phyloP scores from a whole-genome alignment of 495 filamentous ascomycete genomes.

The Lichenothelia convexa region DNA sequence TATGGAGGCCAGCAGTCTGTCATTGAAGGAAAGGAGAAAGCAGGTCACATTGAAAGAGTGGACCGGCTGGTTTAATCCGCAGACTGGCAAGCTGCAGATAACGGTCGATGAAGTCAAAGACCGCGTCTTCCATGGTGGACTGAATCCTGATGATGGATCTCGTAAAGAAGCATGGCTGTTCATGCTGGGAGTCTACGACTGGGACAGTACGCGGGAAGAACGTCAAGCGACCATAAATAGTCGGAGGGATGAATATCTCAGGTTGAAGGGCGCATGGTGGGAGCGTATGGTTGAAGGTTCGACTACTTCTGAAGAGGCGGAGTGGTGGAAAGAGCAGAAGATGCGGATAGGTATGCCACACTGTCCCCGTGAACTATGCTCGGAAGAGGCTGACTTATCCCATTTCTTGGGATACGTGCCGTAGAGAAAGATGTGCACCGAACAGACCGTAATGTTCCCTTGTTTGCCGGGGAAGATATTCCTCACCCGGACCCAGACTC shows the following conservation, averaged over 20 bases:
- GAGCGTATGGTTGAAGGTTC: conserved; percentile 60
- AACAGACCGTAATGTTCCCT: conserved; percentile 78
- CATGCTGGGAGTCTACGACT: conserved; percentile 74
- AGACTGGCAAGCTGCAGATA: conserved; percentile 51
- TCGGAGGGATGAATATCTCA: conserved; percentile 80
- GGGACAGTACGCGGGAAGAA: conserved; percentile 72
- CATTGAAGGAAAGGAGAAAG: conserved; percentile 54
- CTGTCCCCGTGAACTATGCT: neutral
- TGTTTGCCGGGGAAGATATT: conserved; percentile 91
- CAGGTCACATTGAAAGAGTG: conserved; percentile 69
- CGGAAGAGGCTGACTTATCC: conserved; percentile 23
- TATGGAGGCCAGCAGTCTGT: conserved; percentile 50
- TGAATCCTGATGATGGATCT: conserved; percentile 76
- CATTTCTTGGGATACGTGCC: conserved; percentile 27
- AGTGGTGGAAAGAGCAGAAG: conserved; percentile 93
- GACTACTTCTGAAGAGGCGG: conserved; percentile 54
- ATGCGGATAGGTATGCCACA: conserved; percentile 63
- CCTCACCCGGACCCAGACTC: conserved; percentile 97
- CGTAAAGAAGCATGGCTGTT: conserved; percentile 96
- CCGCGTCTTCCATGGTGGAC: conserved; percentile 82
- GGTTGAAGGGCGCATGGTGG: conserved; percentile 92
- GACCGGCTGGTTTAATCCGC: conserved; percentile 63
- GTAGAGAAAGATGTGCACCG: conserved; percentile 96
- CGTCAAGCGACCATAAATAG: conserved; percentile 64
- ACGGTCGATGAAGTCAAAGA: conserved; percentile 90